Conservation (phyloP, 257 asterid species). For the Lithospermum erythrorhizon region DNA sequence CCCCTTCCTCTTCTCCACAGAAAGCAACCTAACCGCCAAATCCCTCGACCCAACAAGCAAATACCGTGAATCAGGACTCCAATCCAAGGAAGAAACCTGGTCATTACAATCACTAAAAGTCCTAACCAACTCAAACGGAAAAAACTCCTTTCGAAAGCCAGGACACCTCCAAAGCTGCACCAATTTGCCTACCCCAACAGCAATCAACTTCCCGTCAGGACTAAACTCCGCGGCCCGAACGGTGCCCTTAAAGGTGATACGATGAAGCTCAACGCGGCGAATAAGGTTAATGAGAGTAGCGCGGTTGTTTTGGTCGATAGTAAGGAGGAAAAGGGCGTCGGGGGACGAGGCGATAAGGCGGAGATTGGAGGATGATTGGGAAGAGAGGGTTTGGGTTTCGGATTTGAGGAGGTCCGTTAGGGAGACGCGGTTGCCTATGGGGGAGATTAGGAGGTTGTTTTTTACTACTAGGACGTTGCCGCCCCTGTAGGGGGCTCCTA, state of each 20-base stretch:
- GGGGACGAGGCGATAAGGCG: constrained; percentile 77
- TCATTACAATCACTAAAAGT: constrained; percentile 79
- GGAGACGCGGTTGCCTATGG: constrained; percentile 87
- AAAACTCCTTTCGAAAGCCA: constrained; percentile 77
- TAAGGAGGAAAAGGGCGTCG: constrained; percentile 68
- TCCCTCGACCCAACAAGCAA: constrained; percentile 76
- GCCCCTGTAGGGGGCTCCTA: constrained; percentile 97
- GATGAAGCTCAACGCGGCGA: constrained; percentile 74
- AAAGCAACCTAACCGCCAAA: constrained; percentile 66
- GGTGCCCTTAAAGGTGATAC: constrained; percentile 61
- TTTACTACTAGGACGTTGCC: constrained; percentile 59
- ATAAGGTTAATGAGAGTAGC: constrained; percentile 69
- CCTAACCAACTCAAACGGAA: constrained; percentile 72
- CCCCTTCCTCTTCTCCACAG: constrained; percentile 28
- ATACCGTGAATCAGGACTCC: constrained; percentile 75
- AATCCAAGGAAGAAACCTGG: constrained; percentile 51
- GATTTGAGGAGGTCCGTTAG: constrained; percentile 83
- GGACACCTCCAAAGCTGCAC: constrained; percentile 94
- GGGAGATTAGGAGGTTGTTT: constrained; percentile 53
- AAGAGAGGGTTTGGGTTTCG: constrained; percentile 67
- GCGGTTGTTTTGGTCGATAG: constrained; percentile 86
- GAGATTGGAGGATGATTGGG: constrained; percentile 75
- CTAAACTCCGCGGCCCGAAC: constrained; percentile 70
- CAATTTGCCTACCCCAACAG: constrained; percentile 80
- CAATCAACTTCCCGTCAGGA: constrained; percentile 67